Conservation (phyloP, 768 basidiomycete species). For the Lactarius sp. region DNA sequence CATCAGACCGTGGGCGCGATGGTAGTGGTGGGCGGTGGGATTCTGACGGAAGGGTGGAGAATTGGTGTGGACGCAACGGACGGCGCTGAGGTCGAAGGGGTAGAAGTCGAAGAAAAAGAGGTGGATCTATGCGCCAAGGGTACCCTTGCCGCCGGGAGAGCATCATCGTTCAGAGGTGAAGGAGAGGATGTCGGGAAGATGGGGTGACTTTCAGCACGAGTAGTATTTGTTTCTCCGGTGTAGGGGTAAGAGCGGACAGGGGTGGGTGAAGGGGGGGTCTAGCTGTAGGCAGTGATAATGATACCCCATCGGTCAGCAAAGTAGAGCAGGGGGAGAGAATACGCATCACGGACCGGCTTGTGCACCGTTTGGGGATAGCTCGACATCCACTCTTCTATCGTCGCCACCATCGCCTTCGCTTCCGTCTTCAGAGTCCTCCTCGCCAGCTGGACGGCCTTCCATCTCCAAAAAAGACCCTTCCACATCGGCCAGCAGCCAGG, state of each 20-base stretch:
- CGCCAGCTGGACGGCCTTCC: slow-evolving; percentile 13
- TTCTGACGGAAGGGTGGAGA: not conserved
- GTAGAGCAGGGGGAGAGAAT: no score
- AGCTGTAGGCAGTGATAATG: not conserved
- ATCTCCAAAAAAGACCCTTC: slow-evolving; percentile 23
- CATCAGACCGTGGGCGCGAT: no score
- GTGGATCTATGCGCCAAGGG: not conserved
- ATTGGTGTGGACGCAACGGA: not conserved
- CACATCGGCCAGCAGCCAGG: not conserved
- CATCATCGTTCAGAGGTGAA: not conserved
- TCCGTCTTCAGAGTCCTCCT: not conserved
- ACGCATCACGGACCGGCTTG: no score
- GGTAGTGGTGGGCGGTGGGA: not conserved
- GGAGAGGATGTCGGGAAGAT: not conserved
- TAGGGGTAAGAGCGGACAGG: not conserved
- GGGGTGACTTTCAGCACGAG: no score
- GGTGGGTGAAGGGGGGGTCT: not conserved
- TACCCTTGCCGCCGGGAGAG: not conserved
- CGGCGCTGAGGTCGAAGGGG: not conserved
- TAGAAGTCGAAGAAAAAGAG: not conserved
- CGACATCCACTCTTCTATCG: no score
- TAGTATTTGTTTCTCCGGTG: not conserved
- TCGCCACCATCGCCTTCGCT: no score
- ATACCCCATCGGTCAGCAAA: no score
- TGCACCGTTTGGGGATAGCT: no score